A percentile compares a stretch with the other conserved stretches of the same genome.
phyloP scores from a whole-genome alignment of 495 filamentous ascomycete species.

The Podospora sp. region DNA sequence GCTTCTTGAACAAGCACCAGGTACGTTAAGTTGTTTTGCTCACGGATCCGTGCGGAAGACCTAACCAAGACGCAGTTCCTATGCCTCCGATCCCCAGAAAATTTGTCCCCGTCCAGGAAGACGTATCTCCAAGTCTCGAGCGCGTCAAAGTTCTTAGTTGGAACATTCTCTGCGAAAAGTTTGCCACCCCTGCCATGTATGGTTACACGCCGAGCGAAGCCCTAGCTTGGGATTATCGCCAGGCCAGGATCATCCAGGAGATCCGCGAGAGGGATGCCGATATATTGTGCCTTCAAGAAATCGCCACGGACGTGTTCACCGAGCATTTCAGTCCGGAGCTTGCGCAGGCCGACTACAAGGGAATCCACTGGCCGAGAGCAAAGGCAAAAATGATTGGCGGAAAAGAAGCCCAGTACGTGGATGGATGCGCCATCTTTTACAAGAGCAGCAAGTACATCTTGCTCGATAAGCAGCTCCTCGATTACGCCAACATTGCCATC shows the following conservation, averaged over 20 bases:
- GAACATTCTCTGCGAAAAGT: slow-evolving; percentile 93
- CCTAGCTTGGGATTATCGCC: slow-evolving; percentile 83
- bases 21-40: slow-evolving; percentile 57
- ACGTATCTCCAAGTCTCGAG: slow-evolving; percentile 50
- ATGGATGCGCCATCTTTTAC: slow-evolving; percentile 96
- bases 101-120: slow-evolving; percentile 53
- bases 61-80: slow-evolving; percentile 51
- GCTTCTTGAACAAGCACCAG: slow-evolving; percentile 78
- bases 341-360: slow-evolving; percentile 84
- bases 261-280: slow-evolving; percentile 80
- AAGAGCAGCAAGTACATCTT: slow-evolving; percentile 89
- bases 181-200: slow-evolving; percentile 78
- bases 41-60: neutral
- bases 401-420: slow-evolving; percentile 80
- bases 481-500: slow-evolving; percentile 89
- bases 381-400: slow-evolving; percentile 89
- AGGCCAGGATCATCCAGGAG: slow-evolving; percentile 77
- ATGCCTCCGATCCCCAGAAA: slow-evolving; percentile 62
- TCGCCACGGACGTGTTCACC: slow-evolving; percentile 86
- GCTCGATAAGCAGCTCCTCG: slow-evolving; percentile 88
- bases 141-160: slow-evolving; percentile 80
- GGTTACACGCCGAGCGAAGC: slow-evolving; percentile 82
- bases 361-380: slow-evolving; percentile 84
- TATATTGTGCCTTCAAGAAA: slow-evolving; percentile 89
- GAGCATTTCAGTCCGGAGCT: slow-evolving; percentile 83